Evolutionary conservation across 2,329 filamentous ascomycete species (phyloP).

Genomic region (Aspergillus spinulosporus): DNA sequence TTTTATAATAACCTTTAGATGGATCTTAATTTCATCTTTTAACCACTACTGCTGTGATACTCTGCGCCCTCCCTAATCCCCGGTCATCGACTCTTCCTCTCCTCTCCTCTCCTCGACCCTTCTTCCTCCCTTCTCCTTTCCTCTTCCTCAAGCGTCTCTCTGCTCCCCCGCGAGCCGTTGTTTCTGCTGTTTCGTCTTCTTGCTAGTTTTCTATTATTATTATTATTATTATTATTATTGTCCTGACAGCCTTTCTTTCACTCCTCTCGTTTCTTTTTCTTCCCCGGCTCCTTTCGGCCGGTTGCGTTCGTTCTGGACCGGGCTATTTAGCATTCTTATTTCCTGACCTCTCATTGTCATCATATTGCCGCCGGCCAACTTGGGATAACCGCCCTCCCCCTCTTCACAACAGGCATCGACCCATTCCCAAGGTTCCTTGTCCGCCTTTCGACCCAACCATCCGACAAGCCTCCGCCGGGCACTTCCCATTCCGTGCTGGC

Average conservation of each 20-base stretch:
- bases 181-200: conserved; percentile 12
- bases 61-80: not conserved
- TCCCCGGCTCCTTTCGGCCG: conserved; percentile 22
- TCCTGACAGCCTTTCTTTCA: not conserved
- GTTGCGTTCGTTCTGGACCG: conserved; percentile 26
- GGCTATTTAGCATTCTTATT: conserved; percentile 3
- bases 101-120: conserved; percentile 8
- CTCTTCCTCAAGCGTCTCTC: not conserved
- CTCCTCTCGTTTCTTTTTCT: conserved; percentile 28
- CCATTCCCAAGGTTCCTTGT: conserved; percentile 13
- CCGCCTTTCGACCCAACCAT: too few species aligned
- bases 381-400: conserved; percentile 26
- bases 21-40: not conserved
- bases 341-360: conserved; percentile 22
- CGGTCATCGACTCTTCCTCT: conserved; percentile 5
- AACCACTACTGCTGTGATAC: not conserved
- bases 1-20: not conserved
- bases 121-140: conserved; percentile 10
- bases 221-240: conserved; percentile 3
- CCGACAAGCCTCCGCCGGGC: too few species aligned
- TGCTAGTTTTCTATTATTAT: not conserved
- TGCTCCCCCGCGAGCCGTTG: conserved; percentile 8
- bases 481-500: not conserved
- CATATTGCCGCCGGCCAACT: conserved; percentile 28
- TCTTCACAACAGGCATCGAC: conserved; percentile 18